Percentiles rank a stretch among this genome's conserved stretches.
Evolutionary conservation across 192 early-diverging fungal species (phyloP).

Genomic region (Coemansia sp.): DNA sequence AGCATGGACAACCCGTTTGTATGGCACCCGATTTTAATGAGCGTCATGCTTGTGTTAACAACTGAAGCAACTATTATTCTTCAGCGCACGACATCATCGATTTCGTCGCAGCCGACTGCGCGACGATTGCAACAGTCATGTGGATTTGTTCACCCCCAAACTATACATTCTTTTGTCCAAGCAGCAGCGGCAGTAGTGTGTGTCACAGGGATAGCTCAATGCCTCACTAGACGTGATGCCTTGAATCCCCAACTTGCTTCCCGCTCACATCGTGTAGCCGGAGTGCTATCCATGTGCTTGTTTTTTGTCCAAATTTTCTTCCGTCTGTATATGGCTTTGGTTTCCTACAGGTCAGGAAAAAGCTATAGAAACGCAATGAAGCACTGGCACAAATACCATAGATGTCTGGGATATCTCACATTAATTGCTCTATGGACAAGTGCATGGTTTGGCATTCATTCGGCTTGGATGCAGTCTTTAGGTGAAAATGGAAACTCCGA

Average conservation of each 20-base stretch:
- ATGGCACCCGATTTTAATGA: constrained; percentile 35
- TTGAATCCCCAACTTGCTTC: too few species aligned
- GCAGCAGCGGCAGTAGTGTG: too few species aligned
- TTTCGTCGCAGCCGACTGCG: neutral
- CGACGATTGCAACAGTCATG: too few species aligned
- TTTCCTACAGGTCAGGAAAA: neutral
- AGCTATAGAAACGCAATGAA: neutral
- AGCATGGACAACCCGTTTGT: constrained; percentile 4
- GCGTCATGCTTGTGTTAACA: constrained; percentile 15
- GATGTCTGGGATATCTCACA: constrained; percentile 10
- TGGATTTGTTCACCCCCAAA: too few species aligned
- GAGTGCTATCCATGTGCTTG: too few species aligned
- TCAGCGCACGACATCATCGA: constrained; percentile 14
- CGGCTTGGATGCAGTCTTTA: constrained; percentile 14
- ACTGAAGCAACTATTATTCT: constrained; percentile 14
- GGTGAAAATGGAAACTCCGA: neutral
- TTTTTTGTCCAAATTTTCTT: too few species aligned
- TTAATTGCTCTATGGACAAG: constrained; percentile 21
- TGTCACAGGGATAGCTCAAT: too few species aligned
- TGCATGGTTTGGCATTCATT: constrained; percentile 33
- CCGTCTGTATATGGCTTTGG: neutral
- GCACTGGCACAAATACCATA: constrained; percentile 15
- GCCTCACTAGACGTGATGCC: too few species aligned
- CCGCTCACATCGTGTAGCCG: too few species aligned
- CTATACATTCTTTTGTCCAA: too few species aligned